Percentiles rank a stretch among this genome's conserved stretches.
Evolutionary conservation across 352 stramenopile genomes (phyloP).

Genomic region (Pythium chondricola): DNA sequence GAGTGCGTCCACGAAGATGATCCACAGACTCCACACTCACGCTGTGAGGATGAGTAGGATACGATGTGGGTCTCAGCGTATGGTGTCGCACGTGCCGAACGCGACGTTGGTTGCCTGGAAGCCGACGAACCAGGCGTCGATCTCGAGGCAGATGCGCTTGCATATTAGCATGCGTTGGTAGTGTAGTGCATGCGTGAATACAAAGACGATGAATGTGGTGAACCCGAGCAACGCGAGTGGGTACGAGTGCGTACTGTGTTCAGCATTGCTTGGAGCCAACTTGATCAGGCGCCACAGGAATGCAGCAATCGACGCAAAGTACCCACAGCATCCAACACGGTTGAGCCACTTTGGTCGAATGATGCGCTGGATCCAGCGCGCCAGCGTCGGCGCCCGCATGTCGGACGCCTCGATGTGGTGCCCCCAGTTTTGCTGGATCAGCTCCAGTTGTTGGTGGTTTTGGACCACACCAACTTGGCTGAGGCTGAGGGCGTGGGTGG

Average conservation of each 20-base stretch:
- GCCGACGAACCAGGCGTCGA: conserved; percentile 10
- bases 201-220: not conserved
- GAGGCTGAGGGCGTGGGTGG: not conserved
- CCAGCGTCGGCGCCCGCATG: not conserved
- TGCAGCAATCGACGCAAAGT: not conserved
- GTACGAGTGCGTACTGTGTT: not conserved
- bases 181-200: not conserved
- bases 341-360: not conserved
- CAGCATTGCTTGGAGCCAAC: not conserved
- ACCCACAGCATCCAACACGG: not conserved
- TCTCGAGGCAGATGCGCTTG: not conserved
- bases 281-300: not conserved
- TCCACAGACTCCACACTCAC: conserved; percentile 6
- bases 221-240: not conserved
- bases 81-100: not conserved
- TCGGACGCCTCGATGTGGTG: not conserved
- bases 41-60: not conserved
- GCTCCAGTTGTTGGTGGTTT: not conserved
- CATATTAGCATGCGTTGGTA: not conserved
- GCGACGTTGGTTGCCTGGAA: not conserved
- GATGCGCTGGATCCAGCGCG: not conserved
- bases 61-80: not conserved
- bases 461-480: not conserved
- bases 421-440: not conserved
- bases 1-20: conserved; percentile 5